Conservation (phyloP, 352 stramenopile genomes). For the Discostella stelligera region DNA sequence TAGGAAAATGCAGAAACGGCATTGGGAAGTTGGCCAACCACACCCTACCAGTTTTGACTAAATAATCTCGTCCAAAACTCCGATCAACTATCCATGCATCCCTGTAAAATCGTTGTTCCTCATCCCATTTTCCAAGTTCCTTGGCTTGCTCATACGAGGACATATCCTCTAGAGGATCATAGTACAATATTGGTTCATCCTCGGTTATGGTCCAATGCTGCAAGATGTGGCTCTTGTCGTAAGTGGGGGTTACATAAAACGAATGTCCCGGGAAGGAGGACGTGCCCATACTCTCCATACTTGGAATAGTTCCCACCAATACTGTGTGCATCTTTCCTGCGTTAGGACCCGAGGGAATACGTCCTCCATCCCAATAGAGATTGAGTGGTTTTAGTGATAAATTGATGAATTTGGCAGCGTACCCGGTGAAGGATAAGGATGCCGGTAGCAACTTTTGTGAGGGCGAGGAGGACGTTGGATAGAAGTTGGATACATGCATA, state of each 20-base stretch:
- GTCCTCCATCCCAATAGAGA: constrained; percentile 71
- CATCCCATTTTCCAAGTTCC: constrained; percentile 51
- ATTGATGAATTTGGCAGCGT: constrained; percentile 79
- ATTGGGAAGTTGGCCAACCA: constrained; percentile 68
- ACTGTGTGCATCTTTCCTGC: constrained; percentile 25
- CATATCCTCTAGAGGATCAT: constrained; percentile 63
- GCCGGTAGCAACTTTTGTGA: constrained; percentile 23
- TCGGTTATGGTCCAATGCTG: constrained; percentile 67
- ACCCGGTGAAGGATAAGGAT: constrained; percentile 69
- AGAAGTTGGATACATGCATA: constrained; percentile 46
- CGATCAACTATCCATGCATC: constrained; percentile 39
- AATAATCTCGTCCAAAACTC: constrained; percentile 68
- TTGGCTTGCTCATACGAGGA: constrained; percentile 42
- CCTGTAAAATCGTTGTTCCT: constrained; percentile 53
- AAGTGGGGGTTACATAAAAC: constrained; percentile 66
- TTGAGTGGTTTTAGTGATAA: constrained; percentile 58
- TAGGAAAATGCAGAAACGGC: constrained; percentile 27
- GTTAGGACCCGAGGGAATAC: constrained; percentile 27
- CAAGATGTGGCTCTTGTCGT: constrained; percentile 60
- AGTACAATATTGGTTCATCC: constrained; percentile 67
- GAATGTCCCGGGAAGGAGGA: constrained; percentile 59
- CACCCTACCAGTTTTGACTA: constrained; percentile 63
- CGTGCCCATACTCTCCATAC: constrained; percentile 43
- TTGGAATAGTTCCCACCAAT: constrained; percentile 31
- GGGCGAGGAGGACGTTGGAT: background rate